These are phyloP conservation scores for Pichia sp. DNA, from an alignment of 1,139 yeast genomes.

Conservation along the genomic window DNA sequence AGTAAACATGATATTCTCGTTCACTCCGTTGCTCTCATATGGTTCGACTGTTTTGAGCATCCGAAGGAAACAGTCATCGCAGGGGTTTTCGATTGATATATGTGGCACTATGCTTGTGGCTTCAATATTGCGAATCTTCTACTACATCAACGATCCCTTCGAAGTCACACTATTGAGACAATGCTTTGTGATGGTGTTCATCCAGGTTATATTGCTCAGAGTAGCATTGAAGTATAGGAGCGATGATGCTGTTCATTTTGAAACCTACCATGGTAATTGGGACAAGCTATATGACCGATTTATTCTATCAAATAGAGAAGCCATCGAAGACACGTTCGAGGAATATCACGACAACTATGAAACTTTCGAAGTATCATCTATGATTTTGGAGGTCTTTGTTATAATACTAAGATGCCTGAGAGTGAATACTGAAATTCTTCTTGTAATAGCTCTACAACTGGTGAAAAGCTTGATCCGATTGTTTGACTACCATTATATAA, in stretches of 20 bases:
- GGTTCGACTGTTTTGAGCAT: slow-evolving; percentile 78
- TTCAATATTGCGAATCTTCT: slow-evolving; percentile 65
- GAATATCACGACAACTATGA: slow-evolving; percentile 6
- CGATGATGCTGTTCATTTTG: slow-evolving; percentile 39
- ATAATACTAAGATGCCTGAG: slow-evolving; percentile 12
- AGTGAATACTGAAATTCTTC: slow-evolving; percentile 17
- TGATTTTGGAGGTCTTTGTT: slow-evolving; percentile 9
- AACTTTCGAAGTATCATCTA: neutral
- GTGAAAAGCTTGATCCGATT: slow-evolving; percentile 40
- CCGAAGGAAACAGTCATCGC: slow-evolving; percentile 55
- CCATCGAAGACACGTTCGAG: slow-evolving; percentile 17
- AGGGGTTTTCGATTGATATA: slow-evolving; percentile 82
- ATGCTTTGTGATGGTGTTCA: slow-evolving; percentile 70
- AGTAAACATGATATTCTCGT: slow-evolving; percentile 50
- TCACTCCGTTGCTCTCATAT: slow-evolving; percentile 79
- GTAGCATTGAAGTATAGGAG: slow-evolving; percentile 62
- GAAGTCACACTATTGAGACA: slow-evolving; percentile 73
- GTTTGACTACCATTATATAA: slow-evolving; percentile 63
- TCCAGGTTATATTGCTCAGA: slow-evolving; percentile 61
- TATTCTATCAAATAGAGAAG: slow-evolving; percentile 16
- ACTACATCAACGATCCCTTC: slow-evolving; percentile 74
- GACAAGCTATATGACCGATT: slow-evolving; percentile 20
- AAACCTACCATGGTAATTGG: slow-evolving; percentile 29
- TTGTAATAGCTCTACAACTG: slow-evolving; percentile 30
- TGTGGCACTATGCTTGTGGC: slow-evolving; percentile 89